These are phyloP conservation scores for Chalciporus chontae DNA, from an alignment of 768 basidiomycete genomes.

Conservation along the genomic window DNA sequence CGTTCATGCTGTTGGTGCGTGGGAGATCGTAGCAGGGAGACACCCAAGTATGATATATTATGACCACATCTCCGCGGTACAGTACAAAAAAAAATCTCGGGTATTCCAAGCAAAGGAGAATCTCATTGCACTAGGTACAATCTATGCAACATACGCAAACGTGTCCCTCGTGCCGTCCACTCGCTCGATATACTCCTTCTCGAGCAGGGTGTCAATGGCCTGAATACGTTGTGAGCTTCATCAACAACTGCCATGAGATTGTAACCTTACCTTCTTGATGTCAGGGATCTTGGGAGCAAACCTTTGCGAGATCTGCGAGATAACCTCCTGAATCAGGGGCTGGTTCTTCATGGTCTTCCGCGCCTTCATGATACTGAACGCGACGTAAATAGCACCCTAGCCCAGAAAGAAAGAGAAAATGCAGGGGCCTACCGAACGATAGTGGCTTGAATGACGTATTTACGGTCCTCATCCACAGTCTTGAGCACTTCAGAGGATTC, in stretches of 20 bases:
- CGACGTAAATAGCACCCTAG: background rate
- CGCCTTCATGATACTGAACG: constrained; percentile 84
- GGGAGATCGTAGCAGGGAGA: background rate
- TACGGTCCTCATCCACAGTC: constrained; percentile 95
- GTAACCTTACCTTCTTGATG: constrained; percentile 78
- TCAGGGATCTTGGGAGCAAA: constrained; percentile 94
- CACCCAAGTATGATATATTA: background rate
- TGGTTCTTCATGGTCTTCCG: constrained; percentile 96
- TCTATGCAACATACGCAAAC: constrained; percentile 36
- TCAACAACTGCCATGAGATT: too few species aligned
- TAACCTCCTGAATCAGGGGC: constrained; percentile 83
- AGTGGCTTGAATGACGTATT: constrained; percentile 93
- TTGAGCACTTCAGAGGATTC: constrained; percentile 88
- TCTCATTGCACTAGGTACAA: constrained; percentile 3
- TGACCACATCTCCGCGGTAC: background rate
- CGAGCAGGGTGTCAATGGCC: constrained; percentile 89
- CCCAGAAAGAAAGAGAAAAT: background rate
- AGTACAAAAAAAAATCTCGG: constrained; percentile 10
- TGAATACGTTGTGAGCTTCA: constrained; percentile 19
- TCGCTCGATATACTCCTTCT: constrained; percentile 97
- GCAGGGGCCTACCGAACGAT: constrained; percentile 61
- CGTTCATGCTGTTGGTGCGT: constrained; percentile 32
- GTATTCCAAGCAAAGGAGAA: constrained; percentile 5
- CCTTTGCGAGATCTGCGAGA: constrained; percentile 81
- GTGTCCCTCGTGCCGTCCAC: constrained; percentile 89